Conservation (phyloP, 2,329 filamentous ascomycete genomes). For the Calonectria naviculata region DNA sequence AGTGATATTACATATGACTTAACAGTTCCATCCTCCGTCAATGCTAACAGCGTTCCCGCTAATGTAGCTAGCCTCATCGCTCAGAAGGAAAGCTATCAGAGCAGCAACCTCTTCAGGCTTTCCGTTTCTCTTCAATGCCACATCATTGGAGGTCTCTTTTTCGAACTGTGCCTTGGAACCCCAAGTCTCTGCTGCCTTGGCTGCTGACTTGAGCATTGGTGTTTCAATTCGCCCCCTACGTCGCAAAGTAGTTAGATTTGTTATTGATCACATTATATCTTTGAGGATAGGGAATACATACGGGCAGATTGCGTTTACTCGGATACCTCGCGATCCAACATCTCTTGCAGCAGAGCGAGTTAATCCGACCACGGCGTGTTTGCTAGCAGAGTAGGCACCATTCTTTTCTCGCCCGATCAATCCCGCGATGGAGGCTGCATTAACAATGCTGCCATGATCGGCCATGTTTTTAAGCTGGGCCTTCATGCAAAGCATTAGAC, state of each 20-base stretch:
- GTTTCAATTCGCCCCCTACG: slow-evolving; percentile 43
- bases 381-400: slow-evolving; percentile 43
- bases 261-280: not conserved
- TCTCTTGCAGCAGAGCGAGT: slow-evolving; percentile 45
- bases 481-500: slow-evolving; percentile 44
- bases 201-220: slow-evolving; percentile 39
- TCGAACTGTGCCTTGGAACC: slow-evolving; percentile 18
- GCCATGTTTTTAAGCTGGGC: slow-evolving; percentile 47
- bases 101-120: slow-evolving; percentile 40
- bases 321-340: slow-evolving; percentile 36
- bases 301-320: slow-evolving; percentile 45
- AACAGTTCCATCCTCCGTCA: slow-evolving; percentile 44
- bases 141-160: slow-evolving; percentile 24
- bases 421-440: slow-evolving; percentile 55
- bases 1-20: not conserved
- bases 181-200: slow-evolving; percentile 18
- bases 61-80: slow-evolving; percentile 42
- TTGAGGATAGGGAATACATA: slow-evolving; percentile 20
- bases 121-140: slow-evolving; percentile 36
- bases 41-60: slow-evolving; percentile 37
- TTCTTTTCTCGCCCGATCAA: slow-evolving; percentile 47
- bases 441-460: slow-evolving; percentile 58
- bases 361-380: slow-evolving; percentile 46
- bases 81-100: slow-evolving; percentile 42
- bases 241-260: not conserved